Percentiles rank a stretch among this genome's conserved stretches.
Evolutionary conservation across 257 asterid species (phyloP).

Genomic region (Salvia miltiorrhiza): DNA sequence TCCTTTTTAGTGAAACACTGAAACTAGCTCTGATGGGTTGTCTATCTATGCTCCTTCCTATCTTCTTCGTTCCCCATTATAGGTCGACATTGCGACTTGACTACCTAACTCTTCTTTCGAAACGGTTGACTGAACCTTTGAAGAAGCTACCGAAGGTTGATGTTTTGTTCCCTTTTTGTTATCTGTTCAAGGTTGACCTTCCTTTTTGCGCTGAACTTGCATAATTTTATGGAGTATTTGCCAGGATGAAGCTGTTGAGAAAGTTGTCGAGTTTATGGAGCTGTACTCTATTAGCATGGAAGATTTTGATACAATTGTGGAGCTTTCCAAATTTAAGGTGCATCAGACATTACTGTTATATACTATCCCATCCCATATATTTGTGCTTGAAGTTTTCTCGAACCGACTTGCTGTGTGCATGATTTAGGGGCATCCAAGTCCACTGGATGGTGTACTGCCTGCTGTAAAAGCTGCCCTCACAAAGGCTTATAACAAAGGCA

Average conservation of each 20-base stretch:
- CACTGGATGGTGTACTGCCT: slow-evolving; percentile 83
- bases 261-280: slow-evolving; percentile 87
- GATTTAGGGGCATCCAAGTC: slow-evolving; percentile 73
- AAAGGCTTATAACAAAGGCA: slow-evolving; percentile 87
- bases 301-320: slow-evolving; percentile 75
- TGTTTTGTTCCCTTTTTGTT: slow-evolving; percentile 5
- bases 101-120: slow-evolving; percentile 60
- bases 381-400: slow-evolving; percentile 1
- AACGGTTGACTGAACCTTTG: slow-evolving; percentile 78
- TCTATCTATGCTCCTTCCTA: slow-evolving; percentile 11
- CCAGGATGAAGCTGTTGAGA: slow-evolving; percentile 94
- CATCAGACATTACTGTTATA: not conserved
- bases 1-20: not conserved
- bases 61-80: slow-evolving; percentile 20
- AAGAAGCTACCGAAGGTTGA: slow-evolving; percentile 65
- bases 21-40: not conserved
- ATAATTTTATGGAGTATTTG: slow-evolving; percentile 19
- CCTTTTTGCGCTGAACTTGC: slow-evolving; percentile 3
- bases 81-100: slow-evolving; percentile 85
- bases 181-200: not conserved
- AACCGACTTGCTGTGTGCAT: slow-evolving; percentile 17
- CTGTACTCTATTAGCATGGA: slow-evolving; percentile 83
- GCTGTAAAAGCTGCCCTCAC: slow-evolving; percentile 89
- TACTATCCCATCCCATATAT: not conserved
- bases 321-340: slow-evolving; percentile 90